These are phyloP conservation scores for Myxozyma neglecta DNA, from an alignment of 805 yeast genomes.

Conservation along the genomic window DNA sequence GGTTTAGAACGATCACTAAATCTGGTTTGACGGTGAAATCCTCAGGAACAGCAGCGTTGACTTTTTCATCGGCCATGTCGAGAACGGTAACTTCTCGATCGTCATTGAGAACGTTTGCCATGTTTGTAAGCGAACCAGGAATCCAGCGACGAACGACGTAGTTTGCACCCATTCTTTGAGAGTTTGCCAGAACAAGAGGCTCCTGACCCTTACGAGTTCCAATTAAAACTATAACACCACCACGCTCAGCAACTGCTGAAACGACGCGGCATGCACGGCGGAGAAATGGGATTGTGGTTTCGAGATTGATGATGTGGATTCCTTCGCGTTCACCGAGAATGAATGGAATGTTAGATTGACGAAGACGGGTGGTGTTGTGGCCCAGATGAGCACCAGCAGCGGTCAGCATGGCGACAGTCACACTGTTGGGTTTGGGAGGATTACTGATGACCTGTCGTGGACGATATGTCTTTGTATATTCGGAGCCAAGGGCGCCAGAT, in stretches of 20 bases:
- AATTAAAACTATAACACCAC: slow-evolving; percentile 80
- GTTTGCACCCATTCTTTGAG: slow-evolving; percentile 72
- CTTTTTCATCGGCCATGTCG: slow-evolving; percentile 58
- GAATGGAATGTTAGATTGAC: slow-evolving; percentile 81
- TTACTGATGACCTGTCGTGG: slow-evolving; percentile 8
- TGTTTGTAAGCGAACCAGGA: slow-evolving; percentile 91
- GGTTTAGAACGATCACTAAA: slow-evolving; percentile 80
- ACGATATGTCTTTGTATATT: slow-evolving; percentile 3
- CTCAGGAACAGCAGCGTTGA: background rate
- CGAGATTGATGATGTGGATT: slow-evolving; percentile 86
- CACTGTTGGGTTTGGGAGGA: slow-evolving; percentile 39
- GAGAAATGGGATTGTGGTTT: slow-evolving; percentile 72
- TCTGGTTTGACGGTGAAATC: slow-evolving; percentile 70
- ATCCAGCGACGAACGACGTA: slow-evolving; percentile 86
- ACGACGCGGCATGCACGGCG: slow-evolving; percentile 84
- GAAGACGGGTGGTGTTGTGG: slow-evolving; percentile 55
- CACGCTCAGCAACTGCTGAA: slow-evolving; percentile 75
- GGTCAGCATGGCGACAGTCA: slow-evolving; percentile 68
- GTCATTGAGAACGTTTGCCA: slow-evolving; percentile 58
- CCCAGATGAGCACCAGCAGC: slow-evolving; percentile 97
- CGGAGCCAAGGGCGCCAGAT: slow-evolving; percentile 17
- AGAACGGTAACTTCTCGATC: slow-evolving; percentile 68
- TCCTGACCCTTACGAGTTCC: slow-evolving; percentile 82
- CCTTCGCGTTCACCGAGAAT: slow-evolving; percentile 86
- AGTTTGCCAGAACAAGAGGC: slow-evolving; percentile 74